These are phyloP conservation scores for Coniferiporia weirii DNA, from an alignment of 1,284 basidiomycete species.

Conservation along the genomic window DNA sequence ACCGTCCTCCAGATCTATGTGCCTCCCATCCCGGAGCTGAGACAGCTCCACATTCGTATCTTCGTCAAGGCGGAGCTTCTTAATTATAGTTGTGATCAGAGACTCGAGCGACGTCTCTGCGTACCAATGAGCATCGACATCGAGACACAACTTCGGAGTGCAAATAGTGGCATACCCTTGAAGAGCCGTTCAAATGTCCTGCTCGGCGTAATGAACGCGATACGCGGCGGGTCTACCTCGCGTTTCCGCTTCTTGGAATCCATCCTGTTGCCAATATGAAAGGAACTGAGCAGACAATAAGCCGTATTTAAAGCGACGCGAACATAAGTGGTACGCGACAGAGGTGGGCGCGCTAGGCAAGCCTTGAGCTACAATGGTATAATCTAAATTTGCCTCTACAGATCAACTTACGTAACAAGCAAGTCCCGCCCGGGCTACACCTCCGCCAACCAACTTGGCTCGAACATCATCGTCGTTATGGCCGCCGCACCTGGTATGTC, in stretches of 20 bases:
- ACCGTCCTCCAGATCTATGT: constrained; percentile 72
- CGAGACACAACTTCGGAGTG: not conserved
- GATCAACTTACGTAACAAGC: not conserved
- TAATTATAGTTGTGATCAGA: constrained; percentile 49
- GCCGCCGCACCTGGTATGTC: constrained; percentile 11
- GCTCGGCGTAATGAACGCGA: constrained; percentile 47
- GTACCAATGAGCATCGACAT: not conserved
- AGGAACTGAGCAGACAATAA: not conserved
- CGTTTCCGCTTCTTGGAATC: constrained; percentile 42
- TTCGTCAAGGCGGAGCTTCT: constrained; percentile 49
- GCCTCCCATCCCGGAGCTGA: constrained; percentile 48
- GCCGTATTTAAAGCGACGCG: not conserved
- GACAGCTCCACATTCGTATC: constrained; percentile 42
- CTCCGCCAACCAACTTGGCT: not conserved
- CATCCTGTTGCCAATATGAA: constrained; percentile 25
- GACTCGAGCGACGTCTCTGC: constrained; percentile 56
- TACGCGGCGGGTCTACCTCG: constrained; percentile 38
- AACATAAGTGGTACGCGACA: no score
- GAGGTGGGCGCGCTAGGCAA: no score
- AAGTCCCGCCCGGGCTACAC: not conserved
- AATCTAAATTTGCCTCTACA: not conserved
- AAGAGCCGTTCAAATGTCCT: constrained; percentile 61
- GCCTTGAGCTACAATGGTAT: no score
- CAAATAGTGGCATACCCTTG: constrained; percentile 43
- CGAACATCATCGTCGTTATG: constrained; percentile 16